Conservation (phyloP, 116 monocot species). For the Zostera marina region DNA sequence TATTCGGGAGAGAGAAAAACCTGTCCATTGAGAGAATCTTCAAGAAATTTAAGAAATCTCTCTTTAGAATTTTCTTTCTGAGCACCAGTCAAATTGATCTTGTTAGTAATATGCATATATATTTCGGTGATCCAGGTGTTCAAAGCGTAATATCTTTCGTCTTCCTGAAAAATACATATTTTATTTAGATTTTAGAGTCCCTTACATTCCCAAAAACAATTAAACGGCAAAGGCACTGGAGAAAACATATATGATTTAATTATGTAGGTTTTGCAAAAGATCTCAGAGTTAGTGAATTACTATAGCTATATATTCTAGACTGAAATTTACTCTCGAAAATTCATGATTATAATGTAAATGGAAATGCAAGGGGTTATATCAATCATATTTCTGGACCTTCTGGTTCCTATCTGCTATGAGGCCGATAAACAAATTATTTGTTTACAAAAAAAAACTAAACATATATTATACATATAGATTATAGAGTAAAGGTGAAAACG, state of each 20-base stretch:
- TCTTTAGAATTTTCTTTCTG: conserved; percentile 11
- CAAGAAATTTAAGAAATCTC: conserved; percentile 53
- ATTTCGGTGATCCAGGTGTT: conserved; percentile 53
- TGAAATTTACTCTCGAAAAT: too few species aligned
- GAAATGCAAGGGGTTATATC: too few species aligned
- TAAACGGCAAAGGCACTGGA: not conserved
- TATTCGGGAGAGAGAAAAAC: conserved; percentile 7
- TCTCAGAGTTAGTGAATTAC: too few species aligned
- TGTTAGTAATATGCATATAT: conserved; percentile 28
- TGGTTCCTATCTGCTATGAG: too few species aligned
- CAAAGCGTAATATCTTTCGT: conserved; percentile 42
- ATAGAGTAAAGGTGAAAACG: too few species aligned
- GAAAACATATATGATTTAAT: not conserved
- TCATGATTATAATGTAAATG: too few species aligned
- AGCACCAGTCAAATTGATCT: conserved; percentile 20
- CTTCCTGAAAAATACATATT: conserved; percentile 29
- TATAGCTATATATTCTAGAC: too few species aligned
- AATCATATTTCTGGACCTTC: too few species aligned
- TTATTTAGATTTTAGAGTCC: not conserved
- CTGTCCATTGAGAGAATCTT: conserved; percentile 37
- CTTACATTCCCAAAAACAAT: not conserved
- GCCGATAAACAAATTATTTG: too few species aligned
- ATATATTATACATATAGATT: too few species aligned
- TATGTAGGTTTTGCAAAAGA: too few species aligned
- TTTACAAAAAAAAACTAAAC: too few species aligned